Base-by-base conservation (phyloP, 139 green algal genomes). In the Chlorella sp. region DNA sequence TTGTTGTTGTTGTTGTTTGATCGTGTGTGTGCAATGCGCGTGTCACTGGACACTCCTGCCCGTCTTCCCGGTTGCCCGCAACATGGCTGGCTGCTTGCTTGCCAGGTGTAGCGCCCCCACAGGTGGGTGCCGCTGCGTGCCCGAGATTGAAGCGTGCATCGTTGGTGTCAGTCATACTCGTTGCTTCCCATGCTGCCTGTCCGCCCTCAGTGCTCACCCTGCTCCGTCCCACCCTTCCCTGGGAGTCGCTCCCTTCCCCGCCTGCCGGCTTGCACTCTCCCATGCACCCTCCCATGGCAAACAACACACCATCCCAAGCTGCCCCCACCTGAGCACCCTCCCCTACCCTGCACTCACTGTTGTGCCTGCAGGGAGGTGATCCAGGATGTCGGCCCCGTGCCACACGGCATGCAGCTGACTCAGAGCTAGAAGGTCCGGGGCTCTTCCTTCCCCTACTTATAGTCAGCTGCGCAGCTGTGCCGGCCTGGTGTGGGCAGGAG, bases 321-420 rank as follows among this genome's bases (percentile, higher is more conserved):
- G 32, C 30, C 21, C n/a, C 30, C 71, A 14, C 71, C 71, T 18
- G 71, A 57, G 53, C 28, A 15, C 30, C 12, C 53, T 75, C 4
- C 32, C 1, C 53, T 42, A 40, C 34, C 14, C 12, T 69, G 80
- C 53, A 24, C 30, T 73, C 1, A 2, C 1, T 3, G 26, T 28
- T 37, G 24, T 21, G 11, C n/a, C 0, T 66, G 85, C 71, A 89
- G 90, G 61, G 91, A 93, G 87, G 34, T 93, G 32, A 90, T 93
- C 30, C 37, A 39, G 30, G 91, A 93, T 79, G 37, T 69, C 28
- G 91, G 91, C 28, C 91, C 91, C 7, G 88, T 90, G n/a, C 88
- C 88, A 3, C 81, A 89, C 40, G 80, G 64, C 60, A 21, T 82
- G 57, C 22, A 83, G 68, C 86, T 86, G 57, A 37, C 37, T 19